Evolutionary conservation across 2,329 filamentous ascomycete species (phyloP).

Genomic region (Davidsoniella eucalypti): DNA sequence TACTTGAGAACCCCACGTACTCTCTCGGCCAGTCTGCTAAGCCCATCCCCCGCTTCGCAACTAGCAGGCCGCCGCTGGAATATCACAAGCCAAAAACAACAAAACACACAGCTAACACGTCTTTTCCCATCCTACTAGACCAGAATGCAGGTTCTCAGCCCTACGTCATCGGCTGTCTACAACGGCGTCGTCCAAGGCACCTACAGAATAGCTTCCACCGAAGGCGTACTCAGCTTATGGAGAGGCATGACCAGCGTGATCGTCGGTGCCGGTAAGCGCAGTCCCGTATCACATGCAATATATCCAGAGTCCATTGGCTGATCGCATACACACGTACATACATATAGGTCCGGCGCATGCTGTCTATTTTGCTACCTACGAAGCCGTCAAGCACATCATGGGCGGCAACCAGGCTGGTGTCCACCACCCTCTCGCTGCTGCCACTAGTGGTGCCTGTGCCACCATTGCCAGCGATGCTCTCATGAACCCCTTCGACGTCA

Average conservation of each 20-base stretch:
- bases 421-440: constrained; percentile 86
- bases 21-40: neutral
- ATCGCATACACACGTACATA: constrained; percentile 5
- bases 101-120: neutral
- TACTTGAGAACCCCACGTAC: constrained; percentile 22
- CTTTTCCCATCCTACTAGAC: constrained; percentile 40
- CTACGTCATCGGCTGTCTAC: constrained; percentile 64
- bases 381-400: constrained; percentile 89
- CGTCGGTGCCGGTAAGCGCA: constrained; percentile 62
- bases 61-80: neutral
- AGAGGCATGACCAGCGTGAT: constrained; percentile 93
- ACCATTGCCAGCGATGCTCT: constrained; percentile 95
- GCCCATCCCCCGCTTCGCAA: neutral
- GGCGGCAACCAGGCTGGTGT: constrained; percentile 76
- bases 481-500: constrained; percentile 99
- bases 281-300: constrained; percentile 17
- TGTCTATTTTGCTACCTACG: constrained; percentile 96
- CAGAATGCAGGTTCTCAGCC: constrained; percentile 91
- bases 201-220: constrained; percentile 75
- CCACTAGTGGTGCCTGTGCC: constrained; percentile 80
- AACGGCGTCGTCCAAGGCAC: constrained; percentile 84
- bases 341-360: constrained; percentile 80
- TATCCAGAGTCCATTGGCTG: constrained; percentile 13
- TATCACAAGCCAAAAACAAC: neutral
- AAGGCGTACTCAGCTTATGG: constrained; percentile 87